Percentiles rank a stretch among this genome's conserved stretches.
These are phyloP conservation scores for Cystofilobasidium ferigula DNA, from an alignment of 768 basidiomycete genomes.

Conservation along the genomic window DNA sequence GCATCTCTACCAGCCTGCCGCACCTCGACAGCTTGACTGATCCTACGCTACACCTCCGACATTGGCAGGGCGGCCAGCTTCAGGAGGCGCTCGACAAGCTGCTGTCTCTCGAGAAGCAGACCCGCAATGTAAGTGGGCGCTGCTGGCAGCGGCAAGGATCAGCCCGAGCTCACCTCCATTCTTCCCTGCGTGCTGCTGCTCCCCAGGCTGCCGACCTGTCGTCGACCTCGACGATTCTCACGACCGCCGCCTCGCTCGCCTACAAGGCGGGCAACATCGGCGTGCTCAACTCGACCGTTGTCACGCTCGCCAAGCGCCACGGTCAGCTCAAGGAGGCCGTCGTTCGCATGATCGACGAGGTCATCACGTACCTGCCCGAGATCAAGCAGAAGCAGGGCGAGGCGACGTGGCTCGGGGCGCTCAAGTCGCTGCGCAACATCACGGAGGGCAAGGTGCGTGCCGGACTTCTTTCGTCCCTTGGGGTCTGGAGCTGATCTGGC, in stretches of 20 bases:
- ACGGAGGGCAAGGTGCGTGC: slow-evolving; percentile 89
- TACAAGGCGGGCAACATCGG: slow-evolving; percentile 59
- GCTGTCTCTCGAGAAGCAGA: slow-evolving; percentile 81
- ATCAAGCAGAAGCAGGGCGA: slow-evolving; percentile 57
- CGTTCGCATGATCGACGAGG: slow-evolving; percentile 80
- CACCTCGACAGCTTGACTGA: background rate
- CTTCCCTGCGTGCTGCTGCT: background rate
- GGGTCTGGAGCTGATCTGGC: background rate
- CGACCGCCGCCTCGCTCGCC: slow-evolving; percentile 57
- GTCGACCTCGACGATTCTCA: slow-evolving; percentile 80
- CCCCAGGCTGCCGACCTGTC: slow-evolving; percentile 75
- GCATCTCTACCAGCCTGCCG: background rate
- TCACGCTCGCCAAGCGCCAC: slow-evolving; percentile 79
- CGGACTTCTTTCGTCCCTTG: background rate
- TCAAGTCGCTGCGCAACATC: slow-evolving; percentile 77
- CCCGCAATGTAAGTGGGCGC: slow-evolving; percentile 62
- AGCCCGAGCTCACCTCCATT: background rate
- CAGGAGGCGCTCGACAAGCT: slow-evolving; percentile 84
- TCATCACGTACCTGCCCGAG: slow-evolving; percentile 68
- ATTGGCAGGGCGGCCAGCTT: slow-evolving; percentile 62
- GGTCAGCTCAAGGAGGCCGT: slow-evolving; percentile 86
- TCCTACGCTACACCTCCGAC: background rate
- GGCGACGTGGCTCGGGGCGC: slow-evolving; percentile 67
- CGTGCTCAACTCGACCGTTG: slow-evolving; percentile 45
- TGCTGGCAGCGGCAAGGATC: too few species aligned